Percentiles rank a stretch among this genome's conserved stretches.
These are phyloP conservation scores for Botryosphaeria dothidea DNA, from an alignment of 2,329 filamentous ascomycete species.

Conservation along the genomic window DNA sequence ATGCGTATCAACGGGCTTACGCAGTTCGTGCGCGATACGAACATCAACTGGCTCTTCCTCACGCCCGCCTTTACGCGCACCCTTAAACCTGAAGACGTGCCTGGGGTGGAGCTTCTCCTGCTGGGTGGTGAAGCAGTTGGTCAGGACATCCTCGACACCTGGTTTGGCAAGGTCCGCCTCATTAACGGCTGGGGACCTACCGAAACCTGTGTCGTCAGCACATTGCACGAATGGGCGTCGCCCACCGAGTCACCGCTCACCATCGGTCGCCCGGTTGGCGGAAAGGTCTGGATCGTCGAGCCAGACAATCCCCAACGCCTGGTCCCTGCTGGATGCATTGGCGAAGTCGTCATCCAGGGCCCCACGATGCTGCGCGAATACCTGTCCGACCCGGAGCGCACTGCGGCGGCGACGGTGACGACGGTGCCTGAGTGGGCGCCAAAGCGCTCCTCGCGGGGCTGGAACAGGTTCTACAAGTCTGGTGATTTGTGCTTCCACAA, in stretches of 20 bases:
- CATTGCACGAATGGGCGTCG: background rate
- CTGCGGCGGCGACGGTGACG: slow-evolving; percentile 30
- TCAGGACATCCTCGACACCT: background rate
- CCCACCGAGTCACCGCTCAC: background rate
- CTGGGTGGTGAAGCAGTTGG: slow-evolving; percentile 35
- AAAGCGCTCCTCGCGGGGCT: background rate
- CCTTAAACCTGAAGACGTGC: slow-evolving; percentile 36
- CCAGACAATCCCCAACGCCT: slow-evolving; percentile 33
- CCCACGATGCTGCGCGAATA: slow-evolving; percentile 37
- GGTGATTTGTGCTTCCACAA: slow-evolving; percentile 36
- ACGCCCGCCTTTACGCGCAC: slow-evolving; percentile 40
- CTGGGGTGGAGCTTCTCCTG: slow-evolving; percentile 41
- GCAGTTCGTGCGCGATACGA: slow-evolving; percentile 27
- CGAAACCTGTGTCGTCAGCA: background rate
- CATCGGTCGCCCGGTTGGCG: background rate
- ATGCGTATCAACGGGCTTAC: slow-evolving; percentile 37
- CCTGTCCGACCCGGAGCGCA: slow-evolving; percentile 34
- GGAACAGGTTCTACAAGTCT: slow-evolving; percentile 31
- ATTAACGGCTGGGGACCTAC: background rate
- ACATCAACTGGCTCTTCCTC: slow-evolving; percentile 36
- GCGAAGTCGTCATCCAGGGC: slow-evolving; percentile 36
- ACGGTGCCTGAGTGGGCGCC: slow-evolving; percentile 29
- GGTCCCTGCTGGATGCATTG: slow-evolving; percentile 35
- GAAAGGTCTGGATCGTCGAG: slow-evolving; percentile 32
- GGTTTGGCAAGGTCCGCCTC: background rate